Base-by-base conservation (phyloP, 2,329 filamentous ascomycete genomes). In the Mycosphaerella sp. region DNA sequence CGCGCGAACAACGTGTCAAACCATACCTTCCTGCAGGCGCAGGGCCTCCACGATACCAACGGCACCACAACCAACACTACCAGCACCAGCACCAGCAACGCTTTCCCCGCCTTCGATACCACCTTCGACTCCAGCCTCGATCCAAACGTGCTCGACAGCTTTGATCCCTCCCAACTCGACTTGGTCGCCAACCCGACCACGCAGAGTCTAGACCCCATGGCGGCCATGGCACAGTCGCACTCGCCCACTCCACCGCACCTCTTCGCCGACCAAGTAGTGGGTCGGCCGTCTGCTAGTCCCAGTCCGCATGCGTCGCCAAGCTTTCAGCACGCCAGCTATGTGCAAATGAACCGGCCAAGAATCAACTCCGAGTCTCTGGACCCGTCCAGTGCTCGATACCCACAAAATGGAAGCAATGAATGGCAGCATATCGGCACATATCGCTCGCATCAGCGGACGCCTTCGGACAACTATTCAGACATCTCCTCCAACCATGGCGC, bases 401-500 rank as follows among this genome's bases (percentile, higher is more conserved):
- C 78, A 42, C 76, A 78, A 58, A 72, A 72, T 12, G 69, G 73
- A 44, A 73, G 75, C 46, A 73, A 73, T 44, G 82, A 86, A 58
- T 86, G 83, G 82, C 70, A 73, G 54, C 74, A 76, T 34, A 76
- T 74, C 66, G 79, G 79, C 62, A 72, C 75, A 38, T 96, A 95
- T 66, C 85, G 88, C 61, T 78, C 81, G n/a, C 92, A 96, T 68
- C 81, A 90, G 63, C 83, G 91, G 65, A 84, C 82, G 38, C 87
- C 89, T 1, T 96, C 91, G n/a, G 92, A 96, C 61, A 72, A 75
- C 63, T 89, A 86, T 65, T 95, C 90, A 2, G 92, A 96, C 62
- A 85, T 95, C 5, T 95, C 82, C 2, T 74, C 85, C 14, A 87
- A 85, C 12, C 84, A 87, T 21, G 87, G 85, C 23, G 32, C 48